A percentile compares a stretch with the other conserved stretches of the same genome.
Evolutionary conservation across 2,329 filamentous ascomycete genomes (phyloP).

Genomic region (Calonectria hawksworthii): DNA sequence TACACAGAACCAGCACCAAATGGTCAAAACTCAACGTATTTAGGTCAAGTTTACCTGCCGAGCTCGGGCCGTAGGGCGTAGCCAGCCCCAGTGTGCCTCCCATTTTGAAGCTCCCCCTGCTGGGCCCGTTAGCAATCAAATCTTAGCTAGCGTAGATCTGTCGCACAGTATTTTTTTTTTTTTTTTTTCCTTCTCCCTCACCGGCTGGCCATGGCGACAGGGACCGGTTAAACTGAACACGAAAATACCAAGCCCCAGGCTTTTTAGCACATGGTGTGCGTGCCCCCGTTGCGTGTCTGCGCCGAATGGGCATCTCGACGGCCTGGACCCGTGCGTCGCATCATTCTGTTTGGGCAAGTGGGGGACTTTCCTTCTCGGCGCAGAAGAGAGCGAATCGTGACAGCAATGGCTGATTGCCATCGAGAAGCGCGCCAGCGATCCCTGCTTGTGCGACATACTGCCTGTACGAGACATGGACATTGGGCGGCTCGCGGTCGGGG

Average conservation of each 20-base stretch:
- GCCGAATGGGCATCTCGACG: conserved; percentile 31
- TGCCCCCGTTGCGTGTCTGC: conserved; percentile 40
- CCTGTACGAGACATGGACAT: conserved; percentile 21
- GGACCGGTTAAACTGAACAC: conserved; percentile 42
- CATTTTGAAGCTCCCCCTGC: conserved; percentile 36
- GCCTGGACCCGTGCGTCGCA: conserved; percentile 45
- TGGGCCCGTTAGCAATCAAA: conserved; percentile 44
- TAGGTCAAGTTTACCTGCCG: conserved; percentile 29
- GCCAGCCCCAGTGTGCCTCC: conserved; percentile 17
- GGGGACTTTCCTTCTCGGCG: conserved; percentile 29
- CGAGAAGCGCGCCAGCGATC: conserved; percentile 31
- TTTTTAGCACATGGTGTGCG: conserved; percentile 40
- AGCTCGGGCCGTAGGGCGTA: conserved; percentile 30
- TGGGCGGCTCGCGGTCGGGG: conserved; percentile 6
- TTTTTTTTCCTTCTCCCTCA: conserved; percentile 21
- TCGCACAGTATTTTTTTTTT: conserved; percentile 40
- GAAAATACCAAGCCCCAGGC: conserved; percentile 36
- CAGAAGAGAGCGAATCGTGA: conserved; percentile 33
- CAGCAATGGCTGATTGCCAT: conserved; percentile 27
- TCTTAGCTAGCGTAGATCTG: conserved; percentile 48
- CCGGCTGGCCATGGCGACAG: conserved; percentile 30
- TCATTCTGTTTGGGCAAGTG: conserved; percentile 42
- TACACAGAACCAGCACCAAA: conserved; percentile 25
- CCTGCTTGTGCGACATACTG: conserved; percentile 34
- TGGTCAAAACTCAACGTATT: conserved; percentile 33